Percentiles rank a stretch among this genome's conserved stretches.
Conservation (phyloP, 805 yeast species). For the Kluyveromyces nonfermentans region DNA sequence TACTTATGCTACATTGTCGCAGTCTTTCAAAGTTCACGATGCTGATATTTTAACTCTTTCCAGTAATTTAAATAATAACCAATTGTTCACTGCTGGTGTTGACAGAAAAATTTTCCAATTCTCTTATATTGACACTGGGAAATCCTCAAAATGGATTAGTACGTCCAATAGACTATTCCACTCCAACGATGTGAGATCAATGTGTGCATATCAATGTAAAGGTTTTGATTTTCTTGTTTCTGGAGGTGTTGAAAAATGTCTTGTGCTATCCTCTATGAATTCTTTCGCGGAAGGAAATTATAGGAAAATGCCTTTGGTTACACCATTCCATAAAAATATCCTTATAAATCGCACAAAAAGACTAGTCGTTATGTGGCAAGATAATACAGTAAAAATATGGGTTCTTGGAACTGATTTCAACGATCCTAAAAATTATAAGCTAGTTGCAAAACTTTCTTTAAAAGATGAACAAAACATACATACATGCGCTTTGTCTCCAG, state of each 20-base stretch:
- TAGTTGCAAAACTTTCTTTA: constrained; percentile 56
- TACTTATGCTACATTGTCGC: constrained; percentile 62
- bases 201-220: constrained; percentile 60
- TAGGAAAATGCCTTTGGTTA: constrained; percentile 53
- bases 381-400: constrained; percentile 79
- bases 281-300: constrained; percentile 64
- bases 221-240: constrained; percentile 61
- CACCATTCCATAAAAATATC: constrained; percentile 48
- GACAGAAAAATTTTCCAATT: constrained; percentile 84
- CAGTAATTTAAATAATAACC: constrained; percentile 48
- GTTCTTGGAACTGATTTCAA: constrained; percentile 32
- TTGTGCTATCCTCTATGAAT: constrained; percentile 52
- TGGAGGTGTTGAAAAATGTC: constrained; percentile 73
- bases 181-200: constrained; percentile 74
- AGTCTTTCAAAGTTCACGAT: constrained; percentile 75
- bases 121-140: constrained; percentile 21
- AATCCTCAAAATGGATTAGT: constrained; percentile 57
- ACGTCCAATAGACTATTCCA: constrained; percentile 72
- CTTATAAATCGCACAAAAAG: constrained; percentile 38
- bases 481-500: constrained; percentile 52
- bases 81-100: constrained; percentile 81
- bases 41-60: constrained; percentile 81
- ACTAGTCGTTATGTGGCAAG: constrained; percentile 69
- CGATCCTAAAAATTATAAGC: constrained; percentile 29
- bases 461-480: constrained; percentile 77